Evolutionary conservation across 257 asterid species (phyloP), one percentile per base, ranked within the genome.

Genomic region (Thymus mandschuricus): DNA sequence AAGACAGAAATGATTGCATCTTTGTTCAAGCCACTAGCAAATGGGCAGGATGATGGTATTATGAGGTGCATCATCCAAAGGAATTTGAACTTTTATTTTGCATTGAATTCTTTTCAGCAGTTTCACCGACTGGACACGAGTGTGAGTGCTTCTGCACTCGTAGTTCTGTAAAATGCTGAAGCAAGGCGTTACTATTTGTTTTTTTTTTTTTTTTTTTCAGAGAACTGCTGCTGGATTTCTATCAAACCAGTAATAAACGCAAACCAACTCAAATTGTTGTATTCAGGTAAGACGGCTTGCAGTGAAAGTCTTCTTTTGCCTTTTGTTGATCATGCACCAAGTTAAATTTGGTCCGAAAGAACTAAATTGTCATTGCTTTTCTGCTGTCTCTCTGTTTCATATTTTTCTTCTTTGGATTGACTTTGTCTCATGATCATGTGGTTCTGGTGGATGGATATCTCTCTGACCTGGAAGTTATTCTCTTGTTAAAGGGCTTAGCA

Each of bases 31-130:
- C 98, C 96, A 70, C 81, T 81, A 46, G 89, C 90, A 45, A 78
- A 93, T 80, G 98, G 97, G 57, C 81, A 79, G 64, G 98, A 93
- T 85, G 96, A 79, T 41, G 98, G 98, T 75, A 91, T 93, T 76
- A 89, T 93, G 90, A 84, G 97, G 98, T 85, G 83, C 57, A 75
- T 65, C 58, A 28, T n/a, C 41, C 54, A 21, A 34, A 62, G 1
- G 46, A 35, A 48, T 71, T 74, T 61, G 6, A 44, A 38, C 64
- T 80, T 27, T 65, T 31, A n/a, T 66, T 64, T 46, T 33, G 57
- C 51, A 3, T 43, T 71, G 33, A 33, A 62, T 70, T 58, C 6
- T 4, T 38, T 38, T 38, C 41, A 38, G 41, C 0, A 7, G 41
- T 38, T 38, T 7, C 41, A 38, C 41, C 3, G 6, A 38, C 41